phyloP scores from a whole-genome alignment of 768 basidiomycete species.

The Suillus fuscotomentosus region DNA sequence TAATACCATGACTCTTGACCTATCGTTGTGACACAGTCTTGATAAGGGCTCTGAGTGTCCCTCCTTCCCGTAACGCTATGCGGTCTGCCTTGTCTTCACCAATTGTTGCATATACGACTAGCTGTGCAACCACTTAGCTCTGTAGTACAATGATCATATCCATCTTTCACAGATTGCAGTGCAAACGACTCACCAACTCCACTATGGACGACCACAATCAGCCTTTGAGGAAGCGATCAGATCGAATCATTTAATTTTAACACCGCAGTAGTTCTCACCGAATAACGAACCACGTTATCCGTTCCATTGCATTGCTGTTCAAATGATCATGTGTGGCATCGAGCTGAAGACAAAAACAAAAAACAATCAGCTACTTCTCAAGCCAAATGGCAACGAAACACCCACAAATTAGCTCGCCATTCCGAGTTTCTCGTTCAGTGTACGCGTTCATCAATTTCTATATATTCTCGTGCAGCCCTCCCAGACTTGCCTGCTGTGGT shows the following conservation, averaged over 20 bases:
- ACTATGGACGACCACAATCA: conserved; percentile 89
- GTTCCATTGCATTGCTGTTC: conserved; percentile 85
- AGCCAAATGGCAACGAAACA: conserved; percentile 31
- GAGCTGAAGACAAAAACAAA: conserved; percentile 43
- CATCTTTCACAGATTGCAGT: neutral
- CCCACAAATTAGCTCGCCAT: conserved; percentile 87
- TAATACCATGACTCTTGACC: neutral
- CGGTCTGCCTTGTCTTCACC: conserved; percentile 14
- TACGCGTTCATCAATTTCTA: conserved; percentile 85
- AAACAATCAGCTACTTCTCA: neutral
- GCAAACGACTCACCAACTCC: conserved; percentile 58
- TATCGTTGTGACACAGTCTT: neutral
- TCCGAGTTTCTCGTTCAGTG: conserved; percentile 85
- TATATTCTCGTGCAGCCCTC: conserved; percentile 90
- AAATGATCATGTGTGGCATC: conserved; percentile 93
- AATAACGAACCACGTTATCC: conserved; percentile 82
- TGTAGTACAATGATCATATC: conserved; percentile 31
- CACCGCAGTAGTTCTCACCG: conserved; percentile 43
- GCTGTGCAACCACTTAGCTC: conserved; percentile 83
- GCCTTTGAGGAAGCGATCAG: conserved; percentile 44
- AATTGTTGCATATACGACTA: conserved; percentile 63
- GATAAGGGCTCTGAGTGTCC: neutral
- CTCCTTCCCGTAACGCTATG: conserved; percentile 3
- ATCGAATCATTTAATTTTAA: neutral
- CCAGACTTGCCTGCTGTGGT: conserved; percentile 83